Evolutionary conservation across 208 protist genomes (phyloP).

Genomic region (Leishmania braziliensis): DNA sequence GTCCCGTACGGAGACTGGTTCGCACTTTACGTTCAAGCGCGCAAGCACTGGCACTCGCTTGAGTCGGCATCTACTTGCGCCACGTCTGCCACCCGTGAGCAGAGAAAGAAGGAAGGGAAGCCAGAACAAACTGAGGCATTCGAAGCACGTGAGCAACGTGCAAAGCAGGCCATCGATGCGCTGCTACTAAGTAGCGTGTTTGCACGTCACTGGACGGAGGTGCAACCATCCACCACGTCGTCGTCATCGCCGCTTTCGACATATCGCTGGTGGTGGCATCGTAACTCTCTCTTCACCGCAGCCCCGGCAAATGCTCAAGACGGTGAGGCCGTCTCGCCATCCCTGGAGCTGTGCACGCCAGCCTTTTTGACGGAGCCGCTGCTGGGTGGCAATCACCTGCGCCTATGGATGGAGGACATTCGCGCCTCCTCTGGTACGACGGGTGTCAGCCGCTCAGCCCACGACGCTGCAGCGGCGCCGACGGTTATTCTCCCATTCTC

Average conservation of each 20-base stretch:
- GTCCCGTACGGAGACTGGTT: conserved; percentile 76
- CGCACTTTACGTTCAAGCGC: conserved; percentile 50
- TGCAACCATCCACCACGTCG: conserved; percentile 12
- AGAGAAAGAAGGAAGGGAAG: not conserved
- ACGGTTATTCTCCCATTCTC: conserved; percentile 61
- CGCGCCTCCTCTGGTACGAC: conserved; percentile 13
- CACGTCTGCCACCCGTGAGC: not conserved
- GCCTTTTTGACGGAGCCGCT: conserved; percentile 67
- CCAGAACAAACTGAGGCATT: not conserved
- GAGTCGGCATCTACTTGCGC: not conserved
- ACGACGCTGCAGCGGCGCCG: conserved; percentile 2
- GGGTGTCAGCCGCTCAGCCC: not conserved
- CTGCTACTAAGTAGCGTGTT: conserved; percentile 68
- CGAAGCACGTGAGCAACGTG: not conserved
- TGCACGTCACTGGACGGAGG: conserved; percentile 59
- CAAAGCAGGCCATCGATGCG: conserved; percentile 39
- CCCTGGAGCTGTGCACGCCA: conserved; percentile 32
- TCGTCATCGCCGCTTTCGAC: not conserved
- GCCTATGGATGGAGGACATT: conserved; percentile 47
- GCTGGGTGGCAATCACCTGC: conserved; percentile 49
- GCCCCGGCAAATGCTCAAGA: not conserved
- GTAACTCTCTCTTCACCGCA: not conserved
- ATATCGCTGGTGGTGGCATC: conserved; percentile 40
- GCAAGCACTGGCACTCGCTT: conserved; percentile 25
- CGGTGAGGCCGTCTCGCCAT: not conserved